phyloP scores from a whole-genome alignment of 306 rosid genomes.

The Alnus glutinosa region DNA sequence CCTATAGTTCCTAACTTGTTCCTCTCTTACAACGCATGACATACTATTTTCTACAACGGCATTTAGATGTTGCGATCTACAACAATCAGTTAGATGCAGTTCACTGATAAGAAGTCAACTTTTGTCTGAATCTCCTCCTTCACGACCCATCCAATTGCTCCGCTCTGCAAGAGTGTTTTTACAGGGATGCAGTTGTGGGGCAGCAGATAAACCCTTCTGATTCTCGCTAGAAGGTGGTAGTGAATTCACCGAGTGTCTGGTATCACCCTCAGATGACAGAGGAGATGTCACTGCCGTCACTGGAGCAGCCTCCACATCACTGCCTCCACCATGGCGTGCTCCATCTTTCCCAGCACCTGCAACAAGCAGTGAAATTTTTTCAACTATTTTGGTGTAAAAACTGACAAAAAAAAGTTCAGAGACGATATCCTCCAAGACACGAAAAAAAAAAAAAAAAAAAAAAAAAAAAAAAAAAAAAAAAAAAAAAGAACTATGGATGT shows the following conservation, averaged over 20 bases:
- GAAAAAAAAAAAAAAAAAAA: neutral
- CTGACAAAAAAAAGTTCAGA: neutral
- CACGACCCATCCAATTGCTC: neutral
- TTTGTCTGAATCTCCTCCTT: slow-evolving; percentile 35
- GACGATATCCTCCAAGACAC: neutral
- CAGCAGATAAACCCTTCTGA: slow-evolving; percentile 49
- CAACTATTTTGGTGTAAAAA: neutral
- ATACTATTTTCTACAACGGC: no score
- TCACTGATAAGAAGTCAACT: slow-evolving; percentile 10
- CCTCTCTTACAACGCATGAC: no score
- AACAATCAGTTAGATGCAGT: neutral
- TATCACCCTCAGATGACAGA: slow-evolving; percentile 30
- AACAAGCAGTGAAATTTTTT: slow-evolving; percentile 13
- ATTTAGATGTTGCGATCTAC: neutral
- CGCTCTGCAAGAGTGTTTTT: slow-evolving; percentile 15
- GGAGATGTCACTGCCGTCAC: slow-evolving; percentile 30
- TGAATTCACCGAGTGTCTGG: slow-evolving; percentile 31
- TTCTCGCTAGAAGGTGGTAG: slow-evolving; percentile 31
- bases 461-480: neutral
- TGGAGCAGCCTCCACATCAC: slow-evolving; percentile 55
- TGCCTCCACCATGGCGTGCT: slow-evolving; percentile 44
- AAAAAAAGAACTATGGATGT: neutral
- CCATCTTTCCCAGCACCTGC: slow-evolving; percentile 62
- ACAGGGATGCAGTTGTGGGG: slow-evolving; percentile 67
- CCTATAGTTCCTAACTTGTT: no score